These are phyloP conservation scores for Coniosporium apollinis DNA, from an alignment of 495 filamentous ascomycete species.

Conservation along the genomic window DNA sequence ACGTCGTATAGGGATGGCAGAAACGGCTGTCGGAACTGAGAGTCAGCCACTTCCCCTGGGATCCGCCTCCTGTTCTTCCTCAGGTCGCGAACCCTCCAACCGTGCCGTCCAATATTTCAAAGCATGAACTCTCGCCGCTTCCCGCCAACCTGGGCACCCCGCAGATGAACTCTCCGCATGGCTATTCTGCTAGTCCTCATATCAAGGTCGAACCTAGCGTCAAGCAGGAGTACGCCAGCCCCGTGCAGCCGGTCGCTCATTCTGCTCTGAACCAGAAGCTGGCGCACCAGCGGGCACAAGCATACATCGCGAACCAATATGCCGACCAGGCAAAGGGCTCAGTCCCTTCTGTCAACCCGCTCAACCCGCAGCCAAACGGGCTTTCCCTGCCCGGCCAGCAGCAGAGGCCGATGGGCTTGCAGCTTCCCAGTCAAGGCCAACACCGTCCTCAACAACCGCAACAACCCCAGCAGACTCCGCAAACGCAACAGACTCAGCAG, in stretches of 20 bases:
- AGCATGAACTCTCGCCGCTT: constrained; percentile 1
- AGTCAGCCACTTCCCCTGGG: constrained; percentile 88
- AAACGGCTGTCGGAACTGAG: constrained; percentile 64
- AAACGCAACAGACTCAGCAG: constrained; percentile 31
- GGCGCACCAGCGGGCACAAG: no score
- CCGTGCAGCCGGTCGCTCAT: no score
- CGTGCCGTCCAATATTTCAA: constrained; percentile 40
- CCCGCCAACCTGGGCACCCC: no score
- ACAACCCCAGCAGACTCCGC: constrained; percentile 24
- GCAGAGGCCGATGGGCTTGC: constrained; percentile 23
- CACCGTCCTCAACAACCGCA: constrained; percentile 27
- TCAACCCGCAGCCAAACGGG: no score
- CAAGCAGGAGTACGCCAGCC: no score
- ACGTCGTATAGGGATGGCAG: constrained; percentile 66
- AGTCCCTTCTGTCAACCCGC: no score
- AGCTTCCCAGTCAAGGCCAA: constrained; percentile 27
- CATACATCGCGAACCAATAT: no score
- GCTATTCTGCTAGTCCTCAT: no score
- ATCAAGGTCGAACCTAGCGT: no score
- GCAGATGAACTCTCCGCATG: no score
- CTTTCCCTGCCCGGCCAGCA: constrained; percentile 29
- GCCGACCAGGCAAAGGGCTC: no score
- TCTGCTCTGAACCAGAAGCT: no score
- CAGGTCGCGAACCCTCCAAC: constrained; percentile 33
- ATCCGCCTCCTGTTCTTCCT: constrained; percentile 47